Evolutionary conservation across 805 yeast genomes (phyloP).

Genomic region (Ogataea thermomethanolica): DNA sequence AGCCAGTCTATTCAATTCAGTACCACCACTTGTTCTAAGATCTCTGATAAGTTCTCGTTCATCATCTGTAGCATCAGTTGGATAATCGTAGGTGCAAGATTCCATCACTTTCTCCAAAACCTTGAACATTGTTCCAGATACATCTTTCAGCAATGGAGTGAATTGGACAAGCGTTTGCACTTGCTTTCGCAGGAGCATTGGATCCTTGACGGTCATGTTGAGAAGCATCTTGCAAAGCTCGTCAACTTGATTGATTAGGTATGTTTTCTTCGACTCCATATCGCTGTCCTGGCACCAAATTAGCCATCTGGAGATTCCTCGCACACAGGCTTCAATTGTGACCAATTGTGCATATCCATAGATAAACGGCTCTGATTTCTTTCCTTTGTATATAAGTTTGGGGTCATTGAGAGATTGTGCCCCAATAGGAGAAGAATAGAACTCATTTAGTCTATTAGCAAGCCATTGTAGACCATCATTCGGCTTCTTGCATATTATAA

Average conservation of each 20-base stretch:
- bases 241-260: slow-evolving; percentile 56
- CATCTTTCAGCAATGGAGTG: slow-evolving; percentile 82
- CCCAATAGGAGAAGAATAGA: slow-evolving; percentile 71
- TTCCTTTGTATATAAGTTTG: slow-evolving; percentile 52
- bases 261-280: slow-evolving; percentile 49
- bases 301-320: slow-evolving; percentile 94
- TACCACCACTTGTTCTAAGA: slow-evolving; percentile 86
- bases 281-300: slow-evolving; percentile 74
- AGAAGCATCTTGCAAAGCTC: slow-evolving; percentile 70
- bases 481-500: slow-evolving; percentile 82
- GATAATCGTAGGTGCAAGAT: slow-evolving; percentile 80
- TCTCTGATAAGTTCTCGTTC: slow-evolving; percentile 80
- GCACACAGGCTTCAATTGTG: slow-evolving; percentile 82
- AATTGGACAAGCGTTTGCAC: slow-evolving; percentile 93
- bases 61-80: slow-evolving; percentile 55
- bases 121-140: slow-evolving; percentile 68
- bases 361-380: slow-evolving; percentile 61
- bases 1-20: slow-evolving; percentile 90
- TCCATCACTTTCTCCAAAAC: slow-evolving; percentile 82
- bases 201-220: slow-evolving; percentile 73
- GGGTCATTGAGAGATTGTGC: slow-evolving; percentile 53
- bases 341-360: slow-evolving; percentile 79
- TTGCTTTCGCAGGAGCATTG: slow-evolving; percentile 75
- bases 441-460: slow-evolving; percentile 64
- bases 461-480: slow-evolving; percentile 81